Evolutionary conservation across 441 rosid species (phyloP), one percentile per base, ranked within the genome.

Genomic region (Populus hybrid): DNA sequence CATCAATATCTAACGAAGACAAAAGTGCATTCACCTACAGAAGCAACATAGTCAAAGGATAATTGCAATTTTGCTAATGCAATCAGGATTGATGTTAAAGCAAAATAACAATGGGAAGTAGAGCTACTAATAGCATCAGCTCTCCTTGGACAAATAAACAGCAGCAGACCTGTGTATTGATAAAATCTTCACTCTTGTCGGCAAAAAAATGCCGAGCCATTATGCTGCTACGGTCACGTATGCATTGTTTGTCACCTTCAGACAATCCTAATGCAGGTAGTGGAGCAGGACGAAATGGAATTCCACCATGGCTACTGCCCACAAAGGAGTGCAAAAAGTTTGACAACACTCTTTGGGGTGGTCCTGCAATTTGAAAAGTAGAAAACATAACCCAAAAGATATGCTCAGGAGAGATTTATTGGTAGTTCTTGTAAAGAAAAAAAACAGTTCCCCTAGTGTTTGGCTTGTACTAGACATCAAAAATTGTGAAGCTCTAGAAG

Each of bases 151-250:
- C 53, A 69, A 76, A 79, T 63, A 78, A 83, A 76, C 67, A 69
- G 61, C 16, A 69, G 66, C 74, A 67, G 64, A 95, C 99, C 98
- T 95, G 99, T 70, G 90, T 85, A 85, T 89, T 89, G 65, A 95
- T 91, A 82, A 91, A 95, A 81, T 92, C 95, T 83, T 95, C 99
- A 83, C 86, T 88, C 86, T 87, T 90, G 82, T 92, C 98, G 7
- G 97, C 92, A 75, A 94, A 95, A 82, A 95, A 86, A 71, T 95
- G 99, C 0, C 98, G 88, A 63, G 99, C 97, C 98, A 95, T 94
- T 80, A 95, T 91, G 84, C 92, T 91, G 85, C 97, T 94, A 73
- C 98, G 99, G 77, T 95, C 95, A 14, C 95, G 97, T 83, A 95
- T 92, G 85, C 99, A 95, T 82, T 86, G 92, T 83, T 94, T 95